These are phyloP conservation scores for Suillus decipiens DNA, from an alignment of 768 basidiomycete species.

Conservation along the genomic window DNA sequence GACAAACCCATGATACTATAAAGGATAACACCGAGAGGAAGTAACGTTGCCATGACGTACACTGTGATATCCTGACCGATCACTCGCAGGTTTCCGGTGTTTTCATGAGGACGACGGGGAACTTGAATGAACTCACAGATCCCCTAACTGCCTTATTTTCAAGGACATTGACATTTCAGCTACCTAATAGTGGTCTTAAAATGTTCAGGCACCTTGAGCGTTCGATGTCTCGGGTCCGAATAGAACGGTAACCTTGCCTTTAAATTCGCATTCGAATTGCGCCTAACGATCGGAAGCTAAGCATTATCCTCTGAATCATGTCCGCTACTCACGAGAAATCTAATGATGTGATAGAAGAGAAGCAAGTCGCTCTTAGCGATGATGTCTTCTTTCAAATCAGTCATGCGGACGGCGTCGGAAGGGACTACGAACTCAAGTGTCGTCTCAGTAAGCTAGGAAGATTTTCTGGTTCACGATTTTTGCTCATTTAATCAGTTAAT, in stretches of 20 bases:
- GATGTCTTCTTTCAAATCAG: slow-evolving; percentile 16
- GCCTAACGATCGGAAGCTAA: background rate
- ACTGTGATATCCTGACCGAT: too few species aligned
- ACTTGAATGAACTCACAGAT: too few species aligned
- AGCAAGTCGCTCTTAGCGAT: slow-evolving; percentile 15
- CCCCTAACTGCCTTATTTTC: too few species aligned
- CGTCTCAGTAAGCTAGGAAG: slow-evolving; percentile 26
- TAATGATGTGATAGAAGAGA: slow-evolving; percentile 19
- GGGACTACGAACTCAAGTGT: slow-evolving; percentile 37
- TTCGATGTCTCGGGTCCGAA: too few species aligned
- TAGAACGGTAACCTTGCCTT: background rate
- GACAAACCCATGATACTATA: too few species aligned
- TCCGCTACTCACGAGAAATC: background rate
- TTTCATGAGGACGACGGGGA: too few species aligned
- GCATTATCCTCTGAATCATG: background rate
- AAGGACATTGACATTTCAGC: too few species aligned
- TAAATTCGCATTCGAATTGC: background rate
- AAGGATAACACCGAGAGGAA: too few species aligned
- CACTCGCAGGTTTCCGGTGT: too few species aligned
- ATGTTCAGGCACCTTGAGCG: too few species aligned
- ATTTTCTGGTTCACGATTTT: background rate
- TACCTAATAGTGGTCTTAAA: too few species aligned
- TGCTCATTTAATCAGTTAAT: slow-evolving; percentile 37
- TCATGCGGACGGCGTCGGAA: slow-evolving; percentile 29
- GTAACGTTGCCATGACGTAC: too few species aligned